Evolutionary conservation across 805 yeast genomes (phyloP).

Genomic region (Lipomyces yamadae): DNA sequence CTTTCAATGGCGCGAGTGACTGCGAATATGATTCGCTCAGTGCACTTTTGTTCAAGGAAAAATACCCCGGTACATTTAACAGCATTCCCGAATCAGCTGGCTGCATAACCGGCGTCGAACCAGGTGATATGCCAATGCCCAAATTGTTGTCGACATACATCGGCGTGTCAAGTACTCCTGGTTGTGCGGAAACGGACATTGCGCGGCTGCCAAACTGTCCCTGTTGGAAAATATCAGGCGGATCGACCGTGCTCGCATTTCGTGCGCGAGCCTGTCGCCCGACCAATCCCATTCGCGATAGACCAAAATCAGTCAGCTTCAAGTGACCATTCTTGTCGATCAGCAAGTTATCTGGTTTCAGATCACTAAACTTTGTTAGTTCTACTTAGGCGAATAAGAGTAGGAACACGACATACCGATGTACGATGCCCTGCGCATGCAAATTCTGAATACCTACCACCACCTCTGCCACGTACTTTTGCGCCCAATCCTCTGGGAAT

Average conservation of each 20-base stretch:
- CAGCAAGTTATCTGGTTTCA: constrained; percentile 91
- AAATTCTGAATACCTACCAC: constrained; percentile 88
- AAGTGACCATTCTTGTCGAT: constrained; percentile 88
- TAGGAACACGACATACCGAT: constrained; percentile 52
- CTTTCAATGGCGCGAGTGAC: constrained; percentile 6
- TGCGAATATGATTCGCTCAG: constrained; percentile 12
- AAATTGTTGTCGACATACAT: constrained; percentile 23
- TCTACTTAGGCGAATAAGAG: neutral
- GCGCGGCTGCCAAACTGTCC: constrained; percentile 18
- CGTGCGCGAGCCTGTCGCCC: constrained; percentile 61
- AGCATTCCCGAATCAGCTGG: constrained; percentile 8
- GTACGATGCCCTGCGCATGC: constrained; percentile 87
- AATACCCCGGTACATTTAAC: constrained; percentile 33
- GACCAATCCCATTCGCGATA: constrained; percentile 85
- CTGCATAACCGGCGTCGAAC: constrained; percentile 29
- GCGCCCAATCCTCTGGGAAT: constrained; percentile 81
- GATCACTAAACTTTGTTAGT: constrained; percentile 53
- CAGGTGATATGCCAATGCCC: constrained; percentile 27
- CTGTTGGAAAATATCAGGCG: constrained; percentile 32
- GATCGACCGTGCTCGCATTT: constrained; percentile 17
- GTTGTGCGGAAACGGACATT: constrained; percentile 28
- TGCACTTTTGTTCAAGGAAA: constrained; percentile 26
- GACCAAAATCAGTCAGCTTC: constrained; percentile 93
- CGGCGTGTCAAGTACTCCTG: constrained; percentile 29
- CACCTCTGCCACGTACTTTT: constrained; percentile 84